Evolutionary conservation across 805 yeast genomes (phyloP).

Genomic region (Metschnikowia matae): DNA sequence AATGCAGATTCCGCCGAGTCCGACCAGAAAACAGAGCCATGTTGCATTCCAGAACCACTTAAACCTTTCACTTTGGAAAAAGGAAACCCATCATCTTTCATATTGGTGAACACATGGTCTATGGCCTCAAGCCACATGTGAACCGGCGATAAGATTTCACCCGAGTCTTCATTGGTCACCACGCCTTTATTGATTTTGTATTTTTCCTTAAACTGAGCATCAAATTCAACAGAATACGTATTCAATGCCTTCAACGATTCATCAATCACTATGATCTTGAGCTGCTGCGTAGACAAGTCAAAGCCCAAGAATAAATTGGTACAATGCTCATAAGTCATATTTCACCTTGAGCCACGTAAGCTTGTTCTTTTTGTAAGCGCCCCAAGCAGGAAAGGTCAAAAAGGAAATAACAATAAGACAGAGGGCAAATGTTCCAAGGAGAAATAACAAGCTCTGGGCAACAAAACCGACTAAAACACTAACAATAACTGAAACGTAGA

Average conservation of each 20-base stretch:
- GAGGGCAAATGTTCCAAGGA: conserved; percentile 37
- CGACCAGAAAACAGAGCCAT: conserved; percentile 85
- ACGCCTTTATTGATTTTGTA: conserved; percentile 79
- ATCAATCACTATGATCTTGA: conserved; percentile 68
- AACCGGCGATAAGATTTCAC: conserved; percentile 74
- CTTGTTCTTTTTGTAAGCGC: conserved; percentile 48
- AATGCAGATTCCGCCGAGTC: conserved; percentile 42
- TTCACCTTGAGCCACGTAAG: conserved; percentile 44
- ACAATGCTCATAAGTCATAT: conserved; percentile 17
- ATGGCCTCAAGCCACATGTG: conserved; percentile 88
- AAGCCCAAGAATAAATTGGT: conserved; percentile 54
- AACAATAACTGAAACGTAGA: conserved; percentile 27
- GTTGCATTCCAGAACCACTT: conserved; percentile 89
- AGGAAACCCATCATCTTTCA: conserved; percentile 51
- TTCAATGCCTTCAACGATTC: conserved; percentile 48
- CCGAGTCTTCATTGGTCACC: conserved; percentile 44
- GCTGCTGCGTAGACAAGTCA: conserved; percentile 86
- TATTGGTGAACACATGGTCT: conserved; percentile 54
- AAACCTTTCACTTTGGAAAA: conserved; percentile 59
- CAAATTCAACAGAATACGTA: conserved; percentile 69
- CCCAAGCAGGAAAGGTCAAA: conserved; percentile 55
- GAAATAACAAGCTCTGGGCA: conserved; percentile 39
- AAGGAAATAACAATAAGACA: conserved; percentile 28
- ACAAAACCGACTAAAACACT: conserved; percentile 48
- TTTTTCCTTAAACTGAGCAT: conserved; percentile 49